Base-by-base conservation (phyloP, 2,329 filamentous ascomycete species). In the Colletotrichum liriopes region DNA sequence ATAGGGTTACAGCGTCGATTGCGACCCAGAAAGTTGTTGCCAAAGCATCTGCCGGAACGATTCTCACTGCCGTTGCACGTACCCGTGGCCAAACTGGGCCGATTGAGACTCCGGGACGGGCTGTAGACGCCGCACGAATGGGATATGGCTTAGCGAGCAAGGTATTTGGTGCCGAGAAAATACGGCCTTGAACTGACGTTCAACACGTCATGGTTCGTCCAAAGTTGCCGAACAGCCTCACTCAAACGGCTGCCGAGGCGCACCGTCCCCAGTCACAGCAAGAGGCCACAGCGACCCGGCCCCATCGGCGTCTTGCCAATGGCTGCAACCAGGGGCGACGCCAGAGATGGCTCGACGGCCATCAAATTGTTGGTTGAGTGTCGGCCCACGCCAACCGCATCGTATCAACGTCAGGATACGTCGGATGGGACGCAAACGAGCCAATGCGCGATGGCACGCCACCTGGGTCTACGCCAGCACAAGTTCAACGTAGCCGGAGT, bases 401-500 rank as follows among this genome's bases (percentile, higher is more conserved):
- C 12, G 43, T 26, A 35, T n/a, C n/a, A 56, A 29, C 51, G 52
- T 35, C 59, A 55, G 37, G 14, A 59, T 37, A 55, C 59, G 58
- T 59, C 20, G 43, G 45, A 49, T 45, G 37, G 52, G 29, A 35
- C 16, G 65, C 32, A 32, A 54, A 47, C 26, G 14, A 59, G 52
- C 43, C 52, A 45, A 52, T 45, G 66, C 59, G 37, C 59, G 14
- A 32, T n/a, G 51, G 41, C 39, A 56, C 51, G 29, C 32, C 8
- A 26, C 32, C 54, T 56, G 26, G 47, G 18, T 14, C 39, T 41
- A 47, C 37, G 20, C 16, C 56, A 62, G 12, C 12, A 26, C 23
- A 39, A 32, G 20, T 39, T 12, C 51, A 56, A 67, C 12, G 49
- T 62, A 41, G 65, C 52, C 65, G 51, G 58, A 37, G 56, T 68